Evolutionary conservation across 1,284 basidiomycete species (phyloP).

Genomic region (Fomitopsis palustris): DNA sequence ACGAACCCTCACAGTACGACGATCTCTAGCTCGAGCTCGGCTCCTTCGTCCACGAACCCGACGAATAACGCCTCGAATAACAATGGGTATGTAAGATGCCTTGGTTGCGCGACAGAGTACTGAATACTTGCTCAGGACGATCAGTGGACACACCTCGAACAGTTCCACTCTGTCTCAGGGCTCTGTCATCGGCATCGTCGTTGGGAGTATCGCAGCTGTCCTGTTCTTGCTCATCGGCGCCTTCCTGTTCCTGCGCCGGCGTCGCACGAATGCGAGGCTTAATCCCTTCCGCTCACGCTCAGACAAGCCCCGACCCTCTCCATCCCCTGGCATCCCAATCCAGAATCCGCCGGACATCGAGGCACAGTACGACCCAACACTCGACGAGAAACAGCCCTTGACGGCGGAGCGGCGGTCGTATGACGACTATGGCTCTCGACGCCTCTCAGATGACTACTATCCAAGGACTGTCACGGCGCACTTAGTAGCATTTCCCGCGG

Average conservation of each 20-base stretch:
- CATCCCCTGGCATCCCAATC: conserved; percentile 35
- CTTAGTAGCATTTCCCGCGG: not conserved
- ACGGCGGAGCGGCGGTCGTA: not conserved
- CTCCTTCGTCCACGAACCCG: not conserved
- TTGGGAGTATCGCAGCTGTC: conserved; percentile 29
- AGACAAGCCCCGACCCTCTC: conserved; percentile 12
- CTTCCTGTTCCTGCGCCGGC: conserved; percentile 28
- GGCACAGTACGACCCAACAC: conserved; percentile 16
- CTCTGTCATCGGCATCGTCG: conserved; percentile 28
- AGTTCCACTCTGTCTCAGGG: conserved; percentile 13
- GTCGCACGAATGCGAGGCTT: conserved; percentile 3
- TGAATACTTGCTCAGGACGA: not conserved
- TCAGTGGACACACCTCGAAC: not conserved
- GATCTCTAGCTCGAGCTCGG: not conserved
- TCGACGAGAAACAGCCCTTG: conserved; percentile 3
- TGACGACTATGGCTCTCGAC: not conserved
- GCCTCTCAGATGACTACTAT: not conserved
- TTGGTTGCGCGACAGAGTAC: not conserved
- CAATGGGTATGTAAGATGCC: not conserved
- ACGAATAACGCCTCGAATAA: not conserved
- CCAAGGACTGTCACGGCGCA: not conserved
- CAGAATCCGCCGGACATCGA: conserved; percentile 35
- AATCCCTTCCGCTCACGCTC: not conserved
- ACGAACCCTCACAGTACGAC: not conserved
- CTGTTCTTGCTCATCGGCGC: conserved; percentile 27